phyloP scores from a whole-genome alignment of 805 yeast genomes.

The Saccharomycopsis sp. region DNA sequence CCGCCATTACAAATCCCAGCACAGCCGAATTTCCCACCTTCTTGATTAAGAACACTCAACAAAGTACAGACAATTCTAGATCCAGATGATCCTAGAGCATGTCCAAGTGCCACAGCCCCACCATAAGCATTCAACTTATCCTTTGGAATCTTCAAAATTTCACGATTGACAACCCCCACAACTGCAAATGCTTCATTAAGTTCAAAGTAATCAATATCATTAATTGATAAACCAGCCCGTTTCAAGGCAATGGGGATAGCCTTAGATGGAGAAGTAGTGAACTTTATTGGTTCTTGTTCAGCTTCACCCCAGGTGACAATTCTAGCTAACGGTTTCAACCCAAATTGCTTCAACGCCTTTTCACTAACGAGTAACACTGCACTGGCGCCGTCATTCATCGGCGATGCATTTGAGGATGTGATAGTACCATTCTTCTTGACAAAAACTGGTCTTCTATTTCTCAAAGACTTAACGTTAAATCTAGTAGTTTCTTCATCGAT shows the following conservation, averaged over 20 bases:
- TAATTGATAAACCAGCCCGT: conserved; percentile 58
- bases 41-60: conserved; percentile 71
- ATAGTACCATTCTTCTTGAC: conserved; percentile 90
- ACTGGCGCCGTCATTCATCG: conserved; percentile 96
- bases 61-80: conserved; percentile 88
- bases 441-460: conserved; percentile 87
- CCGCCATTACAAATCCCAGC: conserved; percentile 99
- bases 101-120: conserved; percentile 95
- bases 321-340: conserved; percentile 81
- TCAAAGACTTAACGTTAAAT: conserved; percentile 67
- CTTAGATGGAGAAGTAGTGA: conserved; percentile 90
- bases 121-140: conserved; percentile 82
- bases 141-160: conserved; percentile 54
- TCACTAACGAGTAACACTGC: conserved; percentile 86
- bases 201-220: conserved; percentile 83
- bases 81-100: conserved; percentile 95
- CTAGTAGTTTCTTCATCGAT: conserved; percentile 80
- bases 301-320: conserved; percentile 97
- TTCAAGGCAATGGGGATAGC: conserved; percentile 94
- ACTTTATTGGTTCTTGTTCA: conserved; percentile 88
- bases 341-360: conserved; percentile 72
- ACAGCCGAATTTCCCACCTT: conserved; percentile 78
- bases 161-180: conserved; percentile 85
- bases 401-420: conserved; percentile 95
- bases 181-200: conserved; percentile 97